Conservation (phyloP, 2,329 filamentous ascomycete species). For the Sporothrix pseudoabietina region DNA sequence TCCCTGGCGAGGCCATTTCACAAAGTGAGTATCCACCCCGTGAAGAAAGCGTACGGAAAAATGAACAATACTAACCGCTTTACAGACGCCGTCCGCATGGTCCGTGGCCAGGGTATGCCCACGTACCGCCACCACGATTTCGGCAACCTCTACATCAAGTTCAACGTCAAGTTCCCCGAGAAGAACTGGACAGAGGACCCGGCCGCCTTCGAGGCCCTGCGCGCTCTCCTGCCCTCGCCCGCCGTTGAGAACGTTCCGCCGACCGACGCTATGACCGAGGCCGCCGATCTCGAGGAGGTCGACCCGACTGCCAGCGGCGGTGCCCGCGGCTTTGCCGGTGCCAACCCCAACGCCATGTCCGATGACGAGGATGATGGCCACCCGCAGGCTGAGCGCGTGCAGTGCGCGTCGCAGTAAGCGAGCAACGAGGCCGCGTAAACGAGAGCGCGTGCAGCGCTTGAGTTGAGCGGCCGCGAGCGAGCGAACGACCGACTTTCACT, state of each 20-base stretch:
- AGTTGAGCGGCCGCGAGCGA: background rate
- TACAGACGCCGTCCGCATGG: constrained; percentile 84
- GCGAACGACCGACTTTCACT: background rate
- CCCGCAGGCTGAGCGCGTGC: constrained; percentile 74
- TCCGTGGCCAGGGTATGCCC: constrained; percentile 97
- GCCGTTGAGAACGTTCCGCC: constrained; percentile 67
- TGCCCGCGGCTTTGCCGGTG: constrained; percentile 59
- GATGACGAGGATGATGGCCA: constrained; percentile 80
- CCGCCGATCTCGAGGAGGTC: constrained; percentile 82
- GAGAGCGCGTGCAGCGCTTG: background rate
- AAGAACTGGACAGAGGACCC: constrained; percentile 68
- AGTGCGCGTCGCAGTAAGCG: constrained; percentile 82
- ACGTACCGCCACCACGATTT: constrained; percentile 91
- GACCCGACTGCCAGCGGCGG: constrained; percentile 63
- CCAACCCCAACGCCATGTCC: constrained; percentile 61
- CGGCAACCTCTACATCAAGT: constrained; percentile 96
- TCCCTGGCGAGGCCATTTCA: constrained; percentile 91
- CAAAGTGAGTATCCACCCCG: constrained; percentile 40
- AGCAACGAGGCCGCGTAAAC: background rate
- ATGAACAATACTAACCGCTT: background rate
- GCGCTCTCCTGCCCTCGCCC: constrained; percentile 78
- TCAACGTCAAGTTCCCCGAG: constrained; percentile 95
- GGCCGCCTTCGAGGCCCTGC: constrained; percentile 75
- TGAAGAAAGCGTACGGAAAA: background rate
- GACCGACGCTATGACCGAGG: constrained; percentile 85